Evolutionary conservation across 257 asterid genomes (phyloP).

Genomic region (Primulina tabacum): DNA sequence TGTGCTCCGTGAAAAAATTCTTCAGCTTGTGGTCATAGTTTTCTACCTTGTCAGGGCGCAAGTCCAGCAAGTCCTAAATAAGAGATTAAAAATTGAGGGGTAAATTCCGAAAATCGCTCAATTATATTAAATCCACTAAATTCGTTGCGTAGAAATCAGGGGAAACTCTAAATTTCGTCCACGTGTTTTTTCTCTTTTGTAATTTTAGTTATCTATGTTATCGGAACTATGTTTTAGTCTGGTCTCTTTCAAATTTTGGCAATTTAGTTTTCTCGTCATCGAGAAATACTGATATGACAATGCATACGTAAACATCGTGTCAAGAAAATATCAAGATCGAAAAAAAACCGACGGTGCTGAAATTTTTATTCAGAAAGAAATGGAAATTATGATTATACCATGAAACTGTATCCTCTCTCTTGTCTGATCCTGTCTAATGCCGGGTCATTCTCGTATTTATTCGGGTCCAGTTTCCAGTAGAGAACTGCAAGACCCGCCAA

Average conservation of each 20-base stretch:
- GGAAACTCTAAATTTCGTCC: too few relatives aligned
- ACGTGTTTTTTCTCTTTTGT: too few relatives aligned
- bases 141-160: too few relatives aligned
- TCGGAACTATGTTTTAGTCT: too few relatives aligned
- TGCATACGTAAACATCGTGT: too few relatives aligned
- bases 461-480: conserved; percentile 67
- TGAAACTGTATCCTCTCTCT: conserved; percentile 67
- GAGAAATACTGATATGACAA: too few relatives aligned
- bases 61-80: conserved; percentile 71
- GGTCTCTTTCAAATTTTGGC: too few relatives aligned
- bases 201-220: too few relatives aligned
- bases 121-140: too few relatives aligned
- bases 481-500: conserved; percentile 70
- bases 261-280: too few relatives aligned
- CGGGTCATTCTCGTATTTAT: conserved; percentile 55
- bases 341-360: too few relatives aligned
- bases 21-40: conserved; percentile 73
- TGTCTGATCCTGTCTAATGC: conserved; percentile 59
- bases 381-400: conserved; percentile 36
- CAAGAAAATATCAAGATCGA: too few relatives aligned
- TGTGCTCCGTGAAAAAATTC: conserved; percentile 77
- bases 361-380: background rate
- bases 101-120: background rate
- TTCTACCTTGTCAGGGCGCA: conserved; percentile 79
- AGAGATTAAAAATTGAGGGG: background rate